Evolutionary conservation across 1,284 basidiomycete genomes (phyloP), one percentile per base, ranked within the genome.

Genomic region (Puccinia coronata): DNA sequence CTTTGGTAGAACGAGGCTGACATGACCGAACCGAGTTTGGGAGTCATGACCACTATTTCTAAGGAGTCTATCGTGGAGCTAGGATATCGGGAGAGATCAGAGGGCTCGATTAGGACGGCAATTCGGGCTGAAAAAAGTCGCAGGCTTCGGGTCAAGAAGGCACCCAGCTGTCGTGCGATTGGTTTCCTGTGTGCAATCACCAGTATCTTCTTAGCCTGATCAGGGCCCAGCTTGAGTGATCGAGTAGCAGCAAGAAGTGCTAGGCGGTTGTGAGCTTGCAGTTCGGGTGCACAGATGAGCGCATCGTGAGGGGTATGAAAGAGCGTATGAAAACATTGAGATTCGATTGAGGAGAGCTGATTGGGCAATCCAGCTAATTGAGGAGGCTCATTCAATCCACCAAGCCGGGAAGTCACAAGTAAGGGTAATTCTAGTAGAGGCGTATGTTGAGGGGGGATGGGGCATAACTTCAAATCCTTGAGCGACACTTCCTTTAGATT

Each of bases 401-500:
- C 88, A 28, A 93, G 84, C 12, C 88, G 88, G 12, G 89, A 88
- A 41, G 90, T 86, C 28, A 90, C 86, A 12, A 99, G 89, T 85
- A 94, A 92, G 0, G 96, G 95, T 1, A 98, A 88, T 82, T 96
- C 91, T 53, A 98, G 87, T 0, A 93, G 87, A 9, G 90, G 88
- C 0, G 91, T 91, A 84, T 91, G 90, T n/a, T 89, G 88, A 49
- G 89, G 87, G 9, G 91, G 90, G n/a, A 87, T 84, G 9, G 87
- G 82, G 0, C 97, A 96, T 91, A 98, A 95, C 77, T 90, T 87
- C 16, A 98, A 87, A 23, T 89, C 88, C 14, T 91, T 90, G 49
- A 98, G 87, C 0, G 90, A 86, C 49, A 98, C 88, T 16, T 85
- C 83, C 5, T 92, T 85, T 83, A 92, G 90, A 80, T 93, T 91